Evolutionary conservation across 1,139 yeast species (phyloP).

Genomic region (Candida tunisiensis): DNA sequence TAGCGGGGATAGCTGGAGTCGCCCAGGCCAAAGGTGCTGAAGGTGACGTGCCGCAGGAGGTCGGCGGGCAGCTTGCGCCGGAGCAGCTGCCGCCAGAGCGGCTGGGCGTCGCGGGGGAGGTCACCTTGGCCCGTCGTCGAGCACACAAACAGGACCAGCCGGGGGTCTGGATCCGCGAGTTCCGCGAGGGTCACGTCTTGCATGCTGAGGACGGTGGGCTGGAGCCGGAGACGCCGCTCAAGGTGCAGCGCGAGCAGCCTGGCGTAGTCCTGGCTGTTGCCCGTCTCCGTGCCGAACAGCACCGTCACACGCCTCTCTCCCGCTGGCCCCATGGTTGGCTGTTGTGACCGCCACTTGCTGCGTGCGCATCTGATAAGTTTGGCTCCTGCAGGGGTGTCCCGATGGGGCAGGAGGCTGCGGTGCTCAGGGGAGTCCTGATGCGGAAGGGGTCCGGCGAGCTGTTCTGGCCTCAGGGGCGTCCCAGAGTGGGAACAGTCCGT

Average conservation of each 20-base stretch:
- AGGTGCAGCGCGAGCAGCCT: slow-evolving; percentile 29
- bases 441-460: too few relatives aligned
- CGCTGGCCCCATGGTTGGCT: too few relatives aligned
- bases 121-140: slow-evolving; percentile 97
- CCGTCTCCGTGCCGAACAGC: slow-evolving; percentile 86
- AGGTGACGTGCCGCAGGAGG: slow-evolving; percentile 40
- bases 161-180: slow-evolving; percentile 17
- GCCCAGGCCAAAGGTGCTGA: slow-evolving; percentile 84
- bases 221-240: slow-evolving; percentile 37
- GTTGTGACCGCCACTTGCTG: too few relatives aligned
- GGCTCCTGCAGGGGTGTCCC: too few relatives aligned
- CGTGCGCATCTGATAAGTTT: too few relatives aligned
- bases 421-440: too few relatives aligned
- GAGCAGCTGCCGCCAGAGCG: slow-evolving; percentile 59
- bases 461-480: too few relatives aligned
- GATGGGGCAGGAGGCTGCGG: too few relatives aligned
- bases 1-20: slow-evolving; percentile 79
- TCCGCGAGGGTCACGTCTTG: slow-evolving; percentile 39
- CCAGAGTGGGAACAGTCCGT: too few relatives aligned
- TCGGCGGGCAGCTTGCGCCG: slow-evolving; percentile 43
- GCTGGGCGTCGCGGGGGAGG: slow-evolving; percentile 58
- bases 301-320: too few relatives aligned
- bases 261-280: slow-evolving; percentile 82
- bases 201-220: slow-evolving; percentile 30
- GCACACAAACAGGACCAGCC: slow-evolving; percentile 48